Percentiles rank a stretch among this genome's conserved stretches.
Evolutionary conservation across 2,329 filamentous ascomycete species (phyloP).

Genomic region (Paracorniculantispora psalliotae): DNA sequence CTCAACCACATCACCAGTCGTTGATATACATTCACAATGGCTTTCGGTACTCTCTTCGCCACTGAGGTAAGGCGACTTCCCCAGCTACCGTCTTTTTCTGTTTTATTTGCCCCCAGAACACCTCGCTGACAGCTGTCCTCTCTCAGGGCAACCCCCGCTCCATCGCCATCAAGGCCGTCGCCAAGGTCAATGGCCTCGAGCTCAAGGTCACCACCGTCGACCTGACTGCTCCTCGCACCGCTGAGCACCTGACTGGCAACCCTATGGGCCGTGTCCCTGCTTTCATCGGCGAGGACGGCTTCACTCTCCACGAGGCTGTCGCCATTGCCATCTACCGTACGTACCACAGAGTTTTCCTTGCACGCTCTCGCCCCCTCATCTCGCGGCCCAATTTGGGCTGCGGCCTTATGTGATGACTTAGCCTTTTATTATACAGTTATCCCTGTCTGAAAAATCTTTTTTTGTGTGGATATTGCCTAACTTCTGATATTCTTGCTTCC

Average conservation of each 20-base stretch:
- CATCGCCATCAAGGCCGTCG: constrained; percentile 82
- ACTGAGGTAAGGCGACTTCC: constrained; percentile 55
- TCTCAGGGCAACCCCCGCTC: constrained; percentile 81
- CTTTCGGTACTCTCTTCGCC: constrained; percentile 97
- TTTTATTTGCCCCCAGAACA: constrained; percentile 18
- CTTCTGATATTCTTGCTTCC: constrained; percentile 57
- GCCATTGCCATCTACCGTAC: constrained; percentile 97
- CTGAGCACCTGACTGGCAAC: constrained; percentile 82
- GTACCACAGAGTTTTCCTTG: constrained; percentile 38
- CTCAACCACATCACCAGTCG: constrained; percentile 22
- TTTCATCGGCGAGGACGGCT: constrained; percentile 90
- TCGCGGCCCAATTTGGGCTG: constrained; percentile 8
- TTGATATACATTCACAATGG: constrained; percentile 59
- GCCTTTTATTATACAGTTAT: constrained; percentile 84
- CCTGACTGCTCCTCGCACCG: constrained; percentile 53
- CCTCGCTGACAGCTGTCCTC: constrained; percentile 30
- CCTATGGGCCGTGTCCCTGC: constrained; percentile 86
- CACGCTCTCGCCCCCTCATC: constrained; percentile 25
- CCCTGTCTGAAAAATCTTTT: constrained; percentile 82
- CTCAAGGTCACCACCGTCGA: constrained; percentile 76
- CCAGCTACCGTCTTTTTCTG: neutral
- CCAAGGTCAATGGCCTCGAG: constrained; percentile 95
- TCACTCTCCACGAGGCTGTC: constrained; percentile 80
- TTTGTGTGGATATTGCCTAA: constrained; percentile 85
- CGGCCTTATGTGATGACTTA: constrained; percentile 58